Evolutionary conservation across 2,329 filamentous ascomycete genomes (phyloP), one percentile per base, ranked within the genome.

Genomic region (Neopestalotiopsis rosae): DNA sequence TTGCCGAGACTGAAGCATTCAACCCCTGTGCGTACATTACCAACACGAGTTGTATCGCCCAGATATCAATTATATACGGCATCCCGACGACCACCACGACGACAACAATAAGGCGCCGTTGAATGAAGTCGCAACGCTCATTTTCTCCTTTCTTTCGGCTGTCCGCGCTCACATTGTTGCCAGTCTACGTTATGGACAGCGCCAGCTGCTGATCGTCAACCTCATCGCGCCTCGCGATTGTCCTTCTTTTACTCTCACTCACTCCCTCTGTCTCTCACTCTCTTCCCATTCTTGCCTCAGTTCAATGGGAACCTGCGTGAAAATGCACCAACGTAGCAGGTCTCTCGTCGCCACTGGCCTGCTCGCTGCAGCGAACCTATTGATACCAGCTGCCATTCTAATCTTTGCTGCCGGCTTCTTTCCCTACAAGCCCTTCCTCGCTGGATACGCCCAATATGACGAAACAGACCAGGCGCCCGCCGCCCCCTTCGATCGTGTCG

Each of bases 351-450:
- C 77, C 72, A 80, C 78, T 69, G 67, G 84, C 65, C 77, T 88
- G 71, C 88, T 94, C 70, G 78, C 87, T 65, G 81, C 89, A 72
- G 91, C 94, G 76, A 97, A 98, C 80, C 68, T 94, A 40, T 81
- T 97, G 70, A 89, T 97, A 59, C 92, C 93, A 3, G 77, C 92
- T 67, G 91, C 94, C 61, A 89, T 95, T 72, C 74, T 92, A 67
- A 81, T 92, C 72, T 98, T 98, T 80, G 95, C 93, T 32, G 89
- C 90, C 40, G 95, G 96, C 14, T 99, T 99, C 86, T 99, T 99
- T 77, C 96, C 96, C 7, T 98, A 98, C 82, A 99, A 99, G 78
- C 94, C 96, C 2, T 92, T 97, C 73, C 86, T 99, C 62, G 90
- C 95, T 12, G 96, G 96, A 4, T 84, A 97, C 61, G 95, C 96